These are phyloP conservation scores for Boletus fagicola DNA, from an alignment of 768 basidiomycete genomes.

Conservation along the genomic window DNA sequence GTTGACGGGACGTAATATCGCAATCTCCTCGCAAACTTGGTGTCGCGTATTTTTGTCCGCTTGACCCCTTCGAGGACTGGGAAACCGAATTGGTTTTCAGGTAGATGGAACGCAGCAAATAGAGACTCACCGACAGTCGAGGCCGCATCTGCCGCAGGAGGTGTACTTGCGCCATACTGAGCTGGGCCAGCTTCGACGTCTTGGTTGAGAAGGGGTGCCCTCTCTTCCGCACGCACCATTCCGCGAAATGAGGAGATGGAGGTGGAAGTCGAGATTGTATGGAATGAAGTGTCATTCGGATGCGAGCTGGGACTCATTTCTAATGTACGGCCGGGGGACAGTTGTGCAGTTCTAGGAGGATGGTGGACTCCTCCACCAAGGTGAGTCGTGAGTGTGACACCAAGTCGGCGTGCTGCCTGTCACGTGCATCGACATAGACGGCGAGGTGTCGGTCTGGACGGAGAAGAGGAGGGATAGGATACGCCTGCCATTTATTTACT, in stretches of 20 bases:
- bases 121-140: slow-evolving; percentile 21
- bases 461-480: too few relatives aligned
- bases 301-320: slow-evolving; percentile 13
- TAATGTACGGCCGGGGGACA: not conserved
- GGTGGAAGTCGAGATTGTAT: slow-evolving; percentile 29
- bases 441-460: too few relatives aligned
- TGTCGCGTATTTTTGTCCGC: slow-evolving; percentile 19
- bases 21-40: slow-evolving; percentile 46
- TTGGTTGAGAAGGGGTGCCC: slow-evolving; percentile 22
- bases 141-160: slow-evolving; percentile 14
- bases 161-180: slow-evolving; percentile 18
- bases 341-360: not conserved
- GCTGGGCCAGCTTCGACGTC: slow-evolving; percentile 26
- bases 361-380: not conserved
- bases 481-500: too few relatives aligned
- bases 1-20: slow-evolving; percentile 78
- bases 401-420: not conserved
- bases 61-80: slow-evolving; percentile 14
- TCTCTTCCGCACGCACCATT: slow-evolving; percentile 24
- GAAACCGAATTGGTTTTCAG: not conserved
- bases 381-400: too few relatives aligned
- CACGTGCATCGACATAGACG: not conserved
- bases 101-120: not conserved
- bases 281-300: slow-evolving; percentile 11
- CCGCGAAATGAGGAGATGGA: slow-evolving; percentile 28